Base-by-base conservation (phyloP, 305 asterid species). In the Lippia alba region DNA sequence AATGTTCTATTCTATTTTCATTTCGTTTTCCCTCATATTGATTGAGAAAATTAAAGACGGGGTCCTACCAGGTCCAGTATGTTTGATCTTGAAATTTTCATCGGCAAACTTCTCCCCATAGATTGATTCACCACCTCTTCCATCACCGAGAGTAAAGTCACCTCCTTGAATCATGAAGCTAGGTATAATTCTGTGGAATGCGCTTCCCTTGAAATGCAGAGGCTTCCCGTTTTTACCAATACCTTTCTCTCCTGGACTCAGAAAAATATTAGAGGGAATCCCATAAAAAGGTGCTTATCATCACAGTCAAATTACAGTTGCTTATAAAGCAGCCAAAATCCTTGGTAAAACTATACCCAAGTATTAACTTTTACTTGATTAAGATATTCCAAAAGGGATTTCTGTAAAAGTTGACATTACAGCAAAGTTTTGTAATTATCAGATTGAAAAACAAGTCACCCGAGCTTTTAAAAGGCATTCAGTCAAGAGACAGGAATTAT, bases 111-210 rank as follows among this genome's bases (percentile, higher is more conserved):
- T 90, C 71, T 87, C 96, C 39, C 98, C 99, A 1, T 94, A 90
- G 56, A 94, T 89, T 56, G 99, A 92, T 71, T 94, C 98, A 19
- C 99, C 99, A 3, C 98, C 98, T 77, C 97, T 85, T 74, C 99
- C 99, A 84, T 94, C 98, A 16, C 97, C 97, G 17, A 83, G 92
- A 70, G 99, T 94, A 71, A 94, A 94, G 86, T 92, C 99, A 64
- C 99, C 99, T 56, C 99, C 98, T 85, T 92, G 99, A 77, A 94
- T 66, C 99, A 94, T 94, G 84, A 94, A 94, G 85, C 96, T 92
- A 19, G 99, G 99, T 63, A 94, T 94, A 55, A 94, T 90, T 81
- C 98, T 84, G 46, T 94, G 99, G 86, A 94, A 88, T 56, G 61
- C 20, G 84, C 99, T 94, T 74, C 97, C 96, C 84, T 90, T 94